Conservation (phyloP, 164 flowering plant species). For the Kingdonia uniflora region DNA sequence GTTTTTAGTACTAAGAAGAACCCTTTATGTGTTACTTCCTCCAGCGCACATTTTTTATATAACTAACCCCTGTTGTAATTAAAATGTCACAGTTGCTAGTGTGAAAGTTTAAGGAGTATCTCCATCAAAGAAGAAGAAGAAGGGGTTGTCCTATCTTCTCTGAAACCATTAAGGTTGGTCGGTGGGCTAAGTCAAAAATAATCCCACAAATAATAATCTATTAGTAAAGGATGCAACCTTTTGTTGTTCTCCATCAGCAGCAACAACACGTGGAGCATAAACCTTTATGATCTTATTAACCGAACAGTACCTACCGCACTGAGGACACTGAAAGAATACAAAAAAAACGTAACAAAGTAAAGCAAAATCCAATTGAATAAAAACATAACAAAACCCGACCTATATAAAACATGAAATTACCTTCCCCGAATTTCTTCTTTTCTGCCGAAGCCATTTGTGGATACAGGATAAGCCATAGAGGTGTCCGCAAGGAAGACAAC, state of each 20-base stretch:
- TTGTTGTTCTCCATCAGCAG: conserved; percentile 44
- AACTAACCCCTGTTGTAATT: no score
- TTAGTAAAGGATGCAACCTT: conserved; percentile 30
- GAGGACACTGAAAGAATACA: conserved; percentile 57
- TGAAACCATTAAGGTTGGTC: no score
- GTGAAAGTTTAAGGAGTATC: no score
- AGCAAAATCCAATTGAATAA: not conserved
- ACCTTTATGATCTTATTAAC: conserved; percentile 53
- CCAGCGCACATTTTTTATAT: no score
- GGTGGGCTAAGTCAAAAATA: not conserved
- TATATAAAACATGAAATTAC: conserved; percentile 20
- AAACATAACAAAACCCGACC: not conserved
- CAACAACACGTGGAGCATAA: conserved; percentile 44
- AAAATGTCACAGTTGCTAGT: no score
- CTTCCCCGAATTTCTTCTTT: conserved; percentile 26
- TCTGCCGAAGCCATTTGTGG: conserved; percentile 47
- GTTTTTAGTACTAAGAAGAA: no score
- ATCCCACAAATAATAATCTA: not conserved
- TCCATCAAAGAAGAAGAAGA: no score
- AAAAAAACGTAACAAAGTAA: not conserved
- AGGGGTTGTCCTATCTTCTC: no score
- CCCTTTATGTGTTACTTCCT: no score
- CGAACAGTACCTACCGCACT: conserved; percentile 52
- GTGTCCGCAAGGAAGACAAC: conserved; percentile 93
- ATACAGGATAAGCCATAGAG: conserved; percentile 79